Conservation (phyloP, 805 yeast genomes). For the Helenozyma baotianmanensis region DNA sequence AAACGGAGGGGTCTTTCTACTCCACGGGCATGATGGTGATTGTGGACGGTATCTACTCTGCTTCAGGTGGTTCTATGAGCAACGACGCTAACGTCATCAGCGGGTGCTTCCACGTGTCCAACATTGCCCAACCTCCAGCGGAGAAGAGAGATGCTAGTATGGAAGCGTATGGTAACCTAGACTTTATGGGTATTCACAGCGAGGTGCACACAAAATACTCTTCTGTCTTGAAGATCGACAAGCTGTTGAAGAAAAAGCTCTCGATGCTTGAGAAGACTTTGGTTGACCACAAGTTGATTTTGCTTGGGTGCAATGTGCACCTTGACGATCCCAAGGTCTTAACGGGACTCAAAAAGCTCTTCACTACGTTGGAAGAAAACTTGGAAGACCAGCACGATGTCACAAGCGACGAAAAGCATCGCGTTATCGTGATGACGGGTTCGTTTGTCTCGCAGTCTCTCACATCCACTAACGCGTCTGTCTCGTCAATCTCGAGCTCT, state of each 20-base stretch:
- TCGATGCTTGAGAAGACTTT: slow-evolving; percentile 52
- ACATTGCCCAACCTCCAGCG: slow-evolving; percentile 83
- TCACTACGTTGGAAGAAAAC: slow-evolving; percentile 43
- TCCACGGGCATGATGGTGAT: slow-evolving; percentile 73
- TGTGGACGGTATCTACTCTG: slow-evolving; percentile 80
- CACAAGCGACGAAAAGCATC: slow-evolving; percentile 38
- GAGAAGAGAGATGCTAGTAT: slow-evolving; percentile 65
- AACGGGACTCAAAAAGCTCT: slow-evolving; percentile 62
- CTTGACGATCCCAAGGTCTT: slow-evolving; percentile 57
- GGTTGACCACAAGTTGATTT: slow-evolving; percentile 52
- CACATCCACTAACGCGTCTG: slow-evolving; percentile 48
- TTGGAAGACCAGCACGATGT: slow-evolving; percentile 32
- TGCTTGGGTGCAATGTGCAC: slow-evolving; percentile 72
- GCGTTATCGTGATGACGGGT: slow-evolving; percentile 75
- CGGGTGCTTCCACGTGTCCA: slow-evolving; percentile 62
- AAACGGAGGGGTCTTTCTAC: slow-evolving; percentile 61
- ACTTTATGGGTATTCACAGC: slow-evolving; percentile 49
- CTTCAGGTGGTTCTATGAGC: slow-evolving; percentile 45
- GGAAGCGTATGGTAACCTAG: slow-evolving; percentile 75
- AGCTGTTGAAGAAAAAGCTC: slow-evolving; percentile 51
- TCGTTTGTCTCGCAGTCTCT: slow-evolving; percentile 71
- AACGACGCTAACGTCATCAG: slow-evolving; percentile 28
- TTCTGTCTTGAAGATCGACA: slow-evolving; percentile 52
- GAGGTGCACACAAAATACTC: slow-evolving; percentile 18
- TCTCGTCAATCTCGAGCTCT: slow-evolving; percentile 45